Conservation (phyloP, 768 basidiomycete genomes). For the Mycena indigotica region DNA sequence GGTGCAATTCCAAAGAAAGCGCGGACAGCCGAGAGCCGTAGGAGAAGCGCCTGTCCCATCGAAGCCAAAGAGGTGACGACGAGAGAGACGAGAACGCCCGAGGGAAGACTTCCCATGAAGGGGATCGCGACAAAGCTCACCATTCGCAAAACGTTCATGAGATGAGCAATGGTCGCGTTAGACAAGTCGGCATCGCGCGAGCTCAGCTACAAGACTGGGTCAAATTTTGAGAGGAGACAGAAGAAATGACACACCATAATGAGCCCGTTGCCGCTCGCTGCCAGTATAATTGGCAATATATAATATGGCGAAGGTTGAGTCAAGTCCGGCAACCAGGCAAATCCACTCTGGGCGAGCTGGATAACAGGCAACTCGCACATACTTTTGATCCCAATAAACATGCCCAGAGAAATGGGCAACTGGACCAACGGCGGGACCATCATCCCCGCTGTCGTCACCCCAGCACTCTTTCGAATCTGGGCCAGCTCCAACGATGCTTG, state of each 20-base stretch:
- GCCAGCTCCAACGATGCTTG: slow-evolving; percentile 54
- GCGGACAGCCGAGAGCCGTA: slow-evolving; percentile 49
- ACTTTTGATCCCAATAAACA: slow-evolving; percentile 80
- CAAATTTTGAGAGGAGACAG: background rate
- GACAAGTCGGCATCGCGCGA: slow-evolving; percentile 58
- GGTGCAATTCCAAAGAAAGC: slow-evolving; percentile 39
- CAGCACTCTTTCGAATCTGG: slow-evolving; percentile 62
- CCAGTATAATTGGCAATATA: slow-evolving; percentile 64
- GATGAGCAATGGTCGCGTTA: slow-evolving; percentile 60
- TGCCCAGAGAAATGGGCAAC: slow-evolving; percentile 71
- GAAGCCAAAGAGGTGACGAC: slow-evolving; percentile 45
- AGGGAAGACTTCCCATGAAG: slow-evolving; percentile 59
- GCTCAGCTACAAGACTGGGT: slow-evolving; percentile 36
- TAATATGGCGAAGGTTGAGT: slow-evolving; percentile 77
- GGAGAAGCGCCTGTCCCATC: slow-evolving; percentile 49
- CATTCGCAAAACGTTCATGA: slow-evolving; percentile 67
- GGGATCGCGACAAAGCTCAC: slow-evolving; percentile 50
- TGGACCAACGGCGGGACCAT: slow-evolving; percentile 61
- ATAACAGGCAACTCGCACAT: slow-evolving; percentile 72
- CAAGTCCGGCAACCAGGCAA: slow-evolving; percentile 74
- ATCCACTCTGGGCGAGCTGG: slow-evolving; percentile 77
- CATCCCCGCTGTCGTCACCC: slow-evolving; percentile 59
- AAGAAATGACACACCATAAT: slow-evolving; percentile 54
- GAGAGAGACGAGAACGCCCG: slow-evolving; percentile 51
- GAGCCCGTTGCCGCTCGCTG: slow-evolving; percentile 66